Base-by-base conservation (phyloP, 768 basidiomycete genomes). In the Podaxis sp. region DNA sequence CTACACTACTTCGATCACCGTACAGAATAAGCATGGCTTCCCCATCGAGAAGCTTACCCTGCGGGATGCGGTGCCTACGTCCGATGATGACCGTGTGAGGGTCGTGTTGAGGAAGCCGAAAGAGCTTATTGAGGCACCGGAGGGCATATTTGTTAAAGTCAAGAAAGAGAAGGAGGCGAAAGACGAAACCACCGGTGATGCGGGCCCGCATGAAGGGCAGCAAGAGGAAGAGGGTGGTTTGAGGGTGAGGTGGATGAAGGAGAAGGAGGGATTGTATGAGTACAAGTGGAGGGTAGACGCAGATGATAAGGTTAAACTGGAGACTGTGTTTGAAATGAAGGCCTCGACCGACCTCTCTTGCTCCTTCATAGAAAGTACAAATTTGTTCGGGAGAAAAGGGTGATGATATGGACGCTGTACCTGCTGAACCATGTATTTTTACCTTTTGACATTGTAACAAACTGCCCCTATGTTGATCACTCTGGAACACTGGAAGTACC, bases 191-290 rank as follows among this genome's bases (percentile, higher is more conserved):
- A 32, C 28, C 9, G 2, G 28, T 32, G 28, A 6, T 9, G 73
- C 72, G 18, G 53, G 73, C 42, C 68, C 64, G 42, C 74, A 75
- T 76, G 65, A 69, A 57, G 77, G 76, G 1, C 82, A 79, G 28
- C 7, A 9, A 0, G 76, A 79, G 25, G 74, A 66, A 55, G 73
- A 78, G 35, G 63, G 73, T 48, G 62, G 69, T 5, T 73, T 72
- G 1, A 76, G 79, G 65, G 74, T 74, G 53, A 77, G 76, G 56
- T 79, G 78, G 60, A 77, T 77, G 3, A 82, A 79, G 0, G 77
- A 80, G 71, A 81, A 81, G 71, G 79, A 84, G 48, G 86, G 86
- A 1, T 75, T 74, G 60, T 81, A 81, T 65, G 82, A 84, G 68
- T 87, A 84, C 84, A 72, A 70, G 59, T 74, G 77, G 69, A 74